Evolutionary conservation across 805 yeast genomes (phyloP), one percentile per base, ranked within the genome.

Genomic region (Ogataea paraovalis): DNA sequence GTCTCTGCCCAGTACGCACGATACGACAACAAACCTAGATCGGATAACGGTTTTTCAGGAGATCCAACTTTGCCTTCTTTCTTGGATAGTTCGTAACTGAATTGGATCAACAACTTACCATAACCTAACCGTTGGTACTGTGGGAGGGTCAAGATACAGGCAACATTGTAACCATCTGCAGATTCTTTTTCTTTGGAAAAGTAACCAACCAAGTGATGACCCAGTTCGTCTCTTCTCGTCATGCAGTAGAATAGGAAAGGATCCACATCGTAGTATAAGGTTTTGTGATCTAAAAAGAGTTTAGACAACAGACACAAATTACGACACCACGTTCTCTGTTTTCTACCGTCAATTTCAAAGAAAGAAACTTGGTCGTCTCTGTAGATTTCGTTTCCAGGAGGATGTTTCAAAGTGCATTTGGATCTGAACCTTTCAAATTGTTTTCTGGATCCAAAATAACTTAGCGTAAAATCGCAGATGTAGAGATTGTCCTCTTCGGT

Each of bases 311-410:
- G 71, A 73, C 98, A 94, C 48, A 94, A 73, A 65, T 94, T 94
- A 53, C 99, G 80, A 67, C 99, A 94, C 97, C 98, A 94, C 0
- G 96, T 86, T 54, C 98, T 75, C 69, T 94, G 99, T 56, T 87
- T 86, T 48, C 97, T 74, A 10, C 99, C 99, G 67, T 94, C 99
- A 52, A 94, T 91, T 65, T 94, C 99, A 75, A 92, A 94, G 64
- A 94, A 94, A 16, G 97, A 87, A 36, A 94, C 92, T 57, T 84
- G 81, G 43, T 85, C 91, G 65, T 94, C 98, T 43, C 99, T 74
- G 66, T 94, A 94, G 20, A 94, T 91, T 62, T 94, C 99, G 69
- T 94, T 94, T 0, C 99, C 99, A 0, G 99, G 99, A 1, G 99
- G 99, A 61, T 92, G 98, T 62, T 85, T 82, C 68, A 94, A 73